Base-by-base conservation (phyloP, 768 basidiomycete species). In the Nevesoporus exiguus region DNA sequence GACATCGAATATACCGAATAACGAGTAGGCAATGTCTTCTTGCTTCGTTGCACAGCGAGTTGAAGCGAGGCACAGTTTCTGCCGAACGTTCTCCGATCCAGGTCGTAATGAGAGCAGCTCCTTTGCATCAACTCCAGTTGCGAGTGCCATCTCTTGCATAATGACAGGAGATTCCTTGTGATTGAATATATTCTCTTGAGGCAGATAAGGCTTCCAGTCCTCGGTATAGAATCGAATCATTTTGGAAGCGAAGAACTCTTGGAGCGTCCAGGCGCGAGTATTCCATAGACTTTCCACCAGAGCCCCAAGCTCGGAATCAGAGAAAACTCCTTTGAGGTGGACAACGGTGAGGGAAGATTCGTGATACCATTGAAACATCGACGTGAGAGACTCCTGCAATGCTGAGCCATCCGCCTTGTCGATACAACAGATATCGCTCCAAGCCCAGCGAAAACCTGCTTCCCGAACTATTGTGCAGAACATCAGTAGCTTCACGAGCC, bases 351-450 rank as follows among this genome's bases (percentile, higher is more conserved):
- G 52, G 6, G 66, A 54, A 2, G 66, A 66, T 14, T 54, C 40
- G 10, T 60, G 53, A 39, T 69, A 68, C 67, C 67, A 68, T 43
- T 48, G 47, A 30, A 61, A 69, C 67, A 68, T 69, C 0, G 67
- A 67, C 6, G 47, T 51, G 2, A 68, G 52, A 30, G 67, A 69
- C 33, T 63, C 56, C 29, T 61, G 54, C 14, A 68, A 48, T 19
- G 31, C 56, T 14, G 57, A 46, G 3, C 40, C 48, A 24, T 59
- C 60, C 45, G 24, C 13, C 15, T 42, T 42, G 39, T 39, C 21
- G 39, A 39, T 39, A 10, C 39, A 39, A 10, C 39, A 39, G 9
- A 19, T 39, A 39, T 39, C 39, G 11, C 39, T 39, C 39, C 39
- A 39, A 7, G 39, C 39, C 39, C 39, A 39, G 19, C 39, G 54